A percentile compares a stretch with the other conserved stretches of the same genome.
Evolutionary conservation across 805 yeast species (phyloP).

Genomic region (Saccharomycodes ludwigii): DNA sequence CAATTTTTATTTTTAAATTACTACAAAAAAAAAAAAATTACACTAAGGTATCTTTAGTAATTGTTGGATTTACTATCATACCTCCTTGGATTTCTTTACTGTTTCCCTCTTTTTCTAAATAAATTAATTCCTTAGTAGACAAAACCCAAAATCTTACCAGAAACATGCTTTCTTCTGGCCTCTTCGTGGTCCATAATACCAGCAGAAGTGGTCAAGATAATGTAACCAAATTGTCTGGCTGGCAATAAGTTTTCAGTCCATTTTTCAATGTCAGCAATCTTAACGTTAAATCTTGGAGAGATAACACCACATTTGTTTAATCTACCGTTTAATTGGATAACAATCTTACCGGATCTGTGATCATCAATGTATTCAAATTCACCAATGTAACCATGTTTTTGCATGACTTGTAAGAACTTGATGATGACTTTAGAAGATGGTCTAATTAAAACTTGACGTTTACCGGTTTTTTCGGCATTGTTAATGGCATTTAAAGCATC

Average conservation of each 20-base stretch:
- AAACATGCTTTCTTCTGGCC: slow-evolving; percentile 99
- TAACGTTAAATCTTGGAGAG: slow-evolving; percentile 97
- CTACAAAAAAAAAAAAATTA: no score
- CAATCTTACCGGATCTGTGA: slow-evolving; percentile 98
- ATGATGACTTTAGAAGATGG: slow-evolving; percentile 97
- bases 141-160: slow-evolving; percentile 97
- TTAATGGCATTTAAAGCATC: slow-evolving; percentile 96
- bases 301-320: slow-evolving; percentile 98
- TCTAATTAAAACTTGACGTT: slow-evolving; percentile 96
- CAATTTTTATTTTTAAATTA: no score
- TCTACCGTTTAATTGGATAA: slow-evolving; percentile 94
- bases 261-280: slow-evolving; percentile 89
- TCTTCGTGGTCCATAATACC: slow-evolving; percentile 99
- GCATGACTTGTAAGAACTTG: slow-evolving; percentile 94
- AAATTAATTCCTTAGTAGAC: slow-evolving; percentile 84
- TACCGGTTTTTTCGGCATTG: slow-evolving; percentile 99
- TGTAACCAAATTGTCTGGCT: slow-evolving; percentile 98
- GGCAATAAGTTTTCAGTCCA: slow-evolving; percentile 98
- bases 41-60: no score
- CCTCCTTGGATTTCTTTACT: no score
- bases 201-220: slow-evolving; percentile 96
- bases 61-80: no score
- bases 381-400: slow-evolving; percentile 97
- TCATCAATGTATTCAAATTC: slow-evolving; percentile 97
- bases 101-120: no score